phyloP scores from a whole-genome alignment of 179 eudicot genomes.

The Nepenthes alata region DNA sequence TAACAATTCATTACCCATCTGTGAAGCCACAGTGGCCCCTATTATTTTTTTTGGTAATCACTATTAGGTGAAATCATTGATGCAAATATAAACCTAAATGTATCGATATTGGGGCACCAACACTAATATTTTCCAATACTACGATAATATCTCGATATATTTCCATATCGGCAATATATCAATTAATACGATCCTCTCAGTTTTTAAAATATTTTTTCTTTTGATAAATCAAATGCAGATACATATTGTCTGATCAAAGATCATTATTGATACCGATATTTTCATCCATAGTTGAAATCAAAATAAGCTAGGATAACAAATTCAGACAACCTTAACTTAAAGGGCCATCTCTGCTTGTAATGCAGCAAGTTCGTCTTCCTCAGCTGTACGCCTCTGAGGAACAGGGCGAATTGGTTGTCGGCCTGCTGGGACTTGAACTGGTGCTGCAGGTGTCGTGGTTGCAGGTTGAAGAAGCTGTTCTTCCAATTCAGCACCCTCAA shows the following conservation, averaged over 20 bases:
- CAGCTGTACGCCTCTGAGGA: slow-evolving; percentile 15
- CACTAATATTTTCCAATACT: no score
- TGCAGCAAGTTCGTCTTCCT: slow-evolving; percentile 34
- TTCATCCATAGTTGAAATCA: background rate
- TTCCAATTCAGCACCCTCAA: slow-evolving; percentile 26
- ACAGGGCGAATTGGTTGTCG: slow-evolving; percentile 18
- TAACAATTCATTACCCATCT: background rate
- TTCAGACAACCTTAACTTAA: slow-evolving; percentile 6
- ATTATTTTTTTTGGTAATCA: no score
- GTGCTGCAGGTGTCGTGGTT: slow-evolving; percentile 16
- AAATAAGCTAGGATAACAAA: background rate
- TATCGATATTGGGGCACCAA: background rate
- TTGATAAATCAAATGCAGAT: background rate
- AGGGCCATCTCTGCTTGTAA: slow-evolving; percentile 33
- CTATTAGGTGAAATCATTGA: background rate
- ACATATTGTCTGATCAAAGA: background rate
- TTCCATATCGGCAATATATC: no score
- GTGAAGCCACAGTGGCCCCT: background rate
- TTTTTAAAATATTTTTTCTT: background rate
- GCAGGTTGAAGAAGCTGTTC: slow-evolving; percentile 25
- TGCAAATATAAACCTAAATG: background rate
- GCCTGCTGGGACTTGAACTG: slow-evolving; percentile 14
- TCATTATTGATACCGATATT: background rate
- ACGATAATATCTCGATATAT: no score
- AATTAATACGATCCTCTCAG: background rate